Evolutionary conservation across 352 stramenopile species (phyloP), one percentile per base, ranked within the genome.

Genomic region (Phytopythium mirpurense): DNA sequence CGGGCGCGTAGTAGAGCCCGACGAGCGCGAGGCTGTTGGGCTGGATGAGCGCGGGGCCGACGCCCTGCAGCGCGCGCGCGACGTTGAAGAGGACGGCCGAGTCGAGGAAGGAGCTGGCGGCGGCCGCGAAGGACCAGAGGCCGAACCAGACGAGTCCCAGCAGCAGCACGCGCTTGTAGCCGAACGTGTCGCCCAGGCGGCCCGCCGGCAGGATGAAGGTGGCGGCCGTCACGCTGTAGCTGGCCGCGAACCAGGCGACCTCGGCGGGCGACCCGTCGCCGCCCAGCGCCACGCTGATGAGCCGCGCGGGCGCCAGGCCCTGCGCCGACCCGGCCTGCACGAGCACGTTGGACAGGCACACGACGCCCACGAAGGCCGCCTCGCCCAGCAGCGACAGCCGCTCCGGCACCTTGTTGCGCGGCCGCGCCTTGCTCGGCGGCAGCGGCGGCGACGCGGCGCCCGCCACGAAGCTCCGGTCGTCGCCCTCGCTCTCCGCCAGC

Each of bases 191-290:
- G 42, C 42, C 42, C 23, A 48, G 42, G 14, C 42, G 42, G 14
- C 42, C 42, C 18, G 42, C 11, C 24, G 23, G 10, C 10, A 48
- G 45, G 27, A 51, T 38, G 45, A 51, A 51, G 0, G 45, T 37
- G 45, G 26, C 45, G 16, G 45, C 29, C 18, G 45, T 51, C 10
- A 51, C 27, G 45, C 27, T 51, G 45, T 51, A 51, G 45, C 45
- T 51, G 45, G 45, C 45, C 45, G 45, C 26, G 45, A 38, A 51
- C 45, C 45, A 51, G 45, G 27, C 27, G 16, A 51, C 29, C 45
- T 51, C 45, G 42, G 42, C 24, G 11, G 42, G 21, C 15, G 43
- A 51, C 19, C 44, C 44, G 24, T 35, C 27, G 26, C 44, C 44
- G 27, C 44, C 44, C 26, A 51, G 29, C 27, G 44, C 24, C 16